phyloP scores from a whole-genome alignment of 495 filamentous ascomycete genomes.

The Trichoderma asperelloides region DNA sequence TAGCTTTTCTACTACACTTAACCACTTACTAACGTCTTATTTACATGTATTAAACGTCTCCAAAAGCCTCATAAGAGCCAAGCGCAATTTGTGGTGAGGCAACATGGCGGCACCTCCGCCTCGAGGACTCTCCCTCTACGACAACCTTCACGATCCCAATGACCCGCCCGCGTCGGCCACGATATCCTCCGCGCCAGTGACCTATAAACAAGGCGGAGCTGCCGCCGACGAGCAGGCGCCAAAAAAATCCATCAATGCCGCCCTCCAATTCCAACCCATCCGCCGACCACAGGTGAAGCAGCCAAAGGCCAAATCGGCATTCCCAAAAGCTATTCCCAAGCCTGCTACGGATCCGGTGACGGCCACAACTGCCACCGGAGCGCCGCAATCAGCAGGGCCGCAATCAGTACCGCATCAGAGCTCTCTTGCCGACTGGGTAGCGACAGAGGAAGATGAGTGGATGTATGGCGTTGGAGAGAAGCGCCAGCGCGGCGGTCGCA shows the following conservation, averaged over 20 bases:
- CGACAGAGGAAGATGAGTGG: constrained; percentile 57
- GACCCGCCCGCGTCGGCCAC: constrained; percentile 39
- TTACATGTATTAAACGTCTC: background rate
- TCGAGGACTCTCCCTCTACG: constrained; percentile 44
- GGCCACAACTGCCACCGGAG: constrained; percentile 1
- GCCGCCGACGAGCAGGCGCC: constrained; percentile 46
- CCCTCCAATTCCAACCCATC: constrained; percentile 80
- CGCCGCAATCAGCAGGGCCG: background rate
- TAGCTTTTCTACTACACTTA: background rate
- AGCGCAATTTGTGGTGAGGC: background rate
- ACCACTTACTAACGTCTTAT: too few relatives aligned
- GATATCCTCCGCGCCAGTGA: constrained; percentile 71
- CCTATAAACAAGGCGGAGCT: constrained; percentile 52
- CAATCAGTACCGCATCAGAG: constrained; percentile 45
- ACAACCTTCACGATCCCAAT: constrained; percentile 43
- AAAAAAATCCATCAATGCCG: constrained; percentile 69
- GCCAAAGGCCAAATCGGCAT: constrained; percentile 57
- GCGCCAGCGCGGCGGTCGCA: constrained; percentile 67
- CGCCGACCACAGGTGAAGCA: constrained; percentile 58
- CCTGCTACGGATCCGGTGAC: constrained; percentile 9
- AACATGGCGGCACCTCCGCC: constrained; percentile 24
- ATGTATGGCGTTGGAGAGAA: constrained; percentile 44
- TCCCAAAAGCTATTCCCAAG: constrained; percentile 27
- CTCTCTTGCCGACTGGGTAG: constrained; percentile 78
- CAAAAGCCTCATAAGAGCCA: background rate